Evolutionary conservation across 345 rosid species (phyloP).

Genomic region (Lepidium didymum): DNA sequence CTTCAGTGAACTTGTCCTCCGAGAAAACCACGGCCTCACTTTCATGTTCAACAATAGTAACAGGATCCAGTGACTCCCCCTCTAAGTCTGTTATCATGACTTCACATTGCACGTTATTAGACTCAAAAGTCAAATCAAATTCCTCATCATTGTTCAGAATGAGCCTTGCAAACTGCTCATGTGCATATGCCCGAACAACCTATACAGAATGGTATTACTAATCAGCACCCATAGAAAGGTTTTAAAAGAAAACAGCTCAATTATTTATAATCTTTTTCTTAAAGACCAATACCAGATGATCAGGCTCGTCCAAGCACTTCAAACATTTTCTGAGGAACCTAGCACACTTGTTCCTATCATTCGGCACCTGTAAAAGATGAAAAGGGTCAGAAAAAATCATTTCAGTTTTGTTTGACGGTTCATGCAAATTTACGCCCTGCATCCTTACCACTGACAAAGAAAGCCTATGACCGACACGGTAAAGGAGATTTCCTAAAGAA

Average conservation of each 20-base stretch:
- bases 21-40: slow-evolving; percentile 23
- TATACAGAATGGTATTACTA: slow-evolving; percentile 25
- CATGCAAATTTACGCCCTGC: neutral
- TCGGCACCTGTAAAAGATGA: slow-evolving; percentile 49
- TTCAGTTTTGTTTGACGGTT: neutral
- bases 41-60: slow-evolving; percentile 33
- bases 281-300: slow-evolving; percentile 59
- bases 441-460: slow-evolving; percentile 72
- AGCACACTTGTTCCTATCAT: slow-evolving; percentile 69
- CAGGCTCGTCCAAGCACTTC: slow-evolving; percentile 76
- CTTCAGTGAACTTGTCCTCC: slow-evolving; percentile 31
- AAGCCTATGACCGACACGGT: slow-evolving; percentile 87
- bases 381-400: slow-evolving; percentile 2
- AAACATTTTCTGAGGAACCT: slow-evolving; percentile 72
- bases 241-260: neutral
- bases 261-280: neutral
- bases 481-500: slow-evolving; percentile 84
- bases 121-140: slow-evolving; percentile 51
- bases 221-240: slow-evolving; percentile 9
- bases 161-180: slow-evolving; percentile 92
- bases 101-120: slow-evolving; percentile 48
- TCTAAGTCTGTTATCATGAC: slow-evolving; percentile 44
- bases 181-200: slow-evolving; percentile 94
- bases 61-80: slow-evolving; percentile 44
- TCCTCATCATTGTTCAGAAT: slow-evolving; percentile 65